Conservation (phyloP, 352 stramenopile genomes). For the Phytophthora aleatoria region DNA sequence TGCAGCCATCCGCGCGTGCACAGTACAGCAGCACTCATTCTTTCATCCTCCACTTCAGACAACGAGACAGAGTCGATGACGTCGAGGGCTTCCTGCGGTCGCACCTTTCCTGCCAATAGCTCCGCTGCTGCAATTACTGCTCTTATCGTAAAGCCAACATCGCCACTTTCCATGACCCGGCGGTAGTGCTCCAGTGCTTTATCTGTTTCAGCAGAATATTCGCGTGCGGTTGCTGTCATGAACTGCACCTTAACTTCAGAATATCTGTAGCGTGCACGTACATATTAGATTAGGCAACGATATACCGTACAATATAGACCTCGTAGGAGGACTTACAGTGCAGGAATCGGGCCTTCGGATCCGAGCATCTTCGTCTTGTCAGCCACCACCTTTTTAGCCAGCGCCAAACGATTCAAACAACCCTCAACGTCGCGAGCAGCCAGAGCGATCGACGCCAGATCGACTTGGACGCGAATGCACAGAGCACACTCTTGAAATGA, state of each 20-base stretch:
- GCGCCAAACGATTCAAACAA: conserved; percentile 54
- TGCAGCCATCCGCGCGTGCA: conserved; percentile 58
- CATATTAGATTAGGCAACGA: conserved; percentile 15
- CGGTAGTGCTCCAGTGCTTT: conserved; percentile 54
- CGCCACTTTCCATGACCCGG: conserved; percentile 26
- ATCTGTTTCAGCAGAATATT: conserved; percentile 55
- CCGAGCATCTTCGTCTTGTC: conserved; percentile 56
- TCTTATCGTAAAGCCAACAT: conserved; percentile 30
- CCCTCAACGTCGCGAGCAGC: conserved; percentile 58
- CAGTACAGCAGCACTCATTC: conserved; percentile 16
- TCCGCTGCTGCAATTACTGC: conserved; percentile 52
- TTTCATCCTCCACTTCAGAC: conserved; percentile 29
- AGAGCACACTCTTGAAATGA: conserved; percentile 70
- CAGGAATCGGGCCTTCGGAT: conserved; percentile 32
- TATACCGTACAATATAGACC: conserved; percentile 1
- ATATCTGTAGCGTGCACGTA: conserved; percentile 37
- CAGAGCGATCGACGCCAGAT: conserved; percentile 54
- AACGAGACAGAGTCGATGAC: conserved; percentile 33
- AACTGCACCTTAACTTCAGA: conserved; percentile 59
- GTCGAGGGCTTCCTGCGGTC: conserved; percentile 37
- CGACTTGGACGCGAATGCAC: conserved; percentile 62
- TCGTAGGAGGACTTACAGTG: conserved; percentile 43
- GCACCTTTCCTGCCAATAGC: conserved; percentile 43
- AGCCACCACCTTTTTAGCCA: conserved; percentile 42
- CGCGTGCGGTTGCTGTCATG: conserved; percentile 56